These are phyloP conservation scores for Aspergillus udagawae DNA, from an alignment of 2,329 filamentous ascomycete genomes.

Conservation along the genomic window DNA sequence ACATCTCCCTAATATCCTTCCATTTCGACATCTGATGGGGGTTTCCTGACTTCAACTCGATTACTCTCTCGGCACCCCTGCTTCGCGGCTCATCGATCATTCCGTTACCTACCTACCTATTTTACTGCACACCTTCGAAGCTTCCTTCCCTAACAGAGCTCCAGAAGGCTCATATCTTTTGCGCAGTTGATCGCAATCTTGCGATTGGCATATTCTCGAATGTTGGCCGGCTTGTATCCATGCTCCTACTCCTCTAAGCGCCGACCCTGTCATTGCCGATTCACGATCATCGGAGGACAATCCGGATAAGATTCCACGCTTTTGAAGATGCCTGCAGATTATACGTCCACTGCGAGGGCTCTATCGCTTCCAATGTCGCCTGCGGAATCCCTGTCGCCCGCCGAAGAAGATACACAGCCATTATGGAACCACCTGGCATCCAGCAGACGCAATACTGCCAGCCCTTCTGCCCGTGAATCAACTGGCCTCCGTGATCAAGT, in stretches of 20 bases:
- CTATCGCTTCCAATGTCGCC: slow-evolving; percentile 50
- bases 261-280: neutral
- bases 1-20: neutral
- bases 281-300: neutral
- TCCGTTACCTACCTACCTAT: neutral
- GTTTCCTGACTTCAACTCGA: neutral
- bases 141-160: neutral
- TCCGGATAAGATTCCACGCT: neutral
- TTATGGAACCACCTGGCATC: slow-evolving; percentile 50
- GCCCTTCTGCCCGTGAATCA: slow-evolving; percentile 29
- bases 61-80: neutral
- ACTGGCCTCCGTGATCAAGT: slow-evolving; percentile 35
- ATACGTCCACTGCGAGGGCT: slow-evolving; percentile 50
- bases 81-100: neutral
- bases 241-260: neutral
- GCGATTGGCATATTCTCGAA: neutral
- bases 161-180: neutral
- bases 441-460: slow-evolving; percentile 38
- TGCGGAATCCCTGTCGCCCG: slow-evolving; percentile 44
- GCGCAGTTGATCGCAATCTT: neutral
- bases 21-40: neutral
- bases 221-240: neutral
- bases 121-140: neutral
- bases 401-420: slow-evolving; percentile 40
- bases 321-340: slow-evolving; percentile 44